Conservation (phyloP, 78 protist species). For the Pelomyxa schiedti region DNA sequence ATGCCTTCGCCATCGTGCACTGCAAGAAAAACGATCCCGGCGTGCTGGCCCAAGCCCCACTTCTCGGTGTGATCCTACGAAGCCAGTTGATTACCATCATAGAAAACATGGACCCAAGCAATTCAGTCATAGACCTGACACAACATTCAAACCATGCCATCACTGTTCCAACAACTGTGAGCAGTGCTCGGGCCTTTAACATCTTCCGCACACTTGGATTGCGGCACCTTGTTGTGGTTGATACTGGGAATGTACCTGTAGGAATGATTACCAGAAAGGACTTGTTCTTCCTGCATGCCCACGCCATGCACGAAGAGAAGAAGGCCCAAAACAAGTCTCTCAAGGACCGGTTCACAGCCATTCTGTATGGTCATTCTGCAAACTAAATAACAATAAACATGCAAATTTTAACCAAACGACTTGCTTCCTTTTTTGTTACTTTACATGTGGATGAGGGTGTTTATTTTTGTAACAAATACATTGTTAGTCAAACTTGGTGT, state of each 20-base stretch:
- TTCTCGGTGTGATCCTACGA: neutral
- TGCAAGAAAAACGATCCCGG: neutral
- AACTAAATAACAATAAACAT: neutral
- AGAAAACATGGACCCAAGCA: neutral
- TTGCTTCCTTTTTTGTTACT: no score
- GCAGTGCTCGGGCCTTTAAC: neutral
- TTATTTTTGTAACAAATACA: neutral
- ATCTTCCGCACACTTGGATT: conserved; percentile 10
- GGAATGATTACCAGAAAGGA: conserved; percentile 13
- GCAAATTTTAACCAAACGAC: neutral
- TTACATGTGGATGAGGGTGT: no score
- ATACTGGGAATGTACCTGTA: neutral
- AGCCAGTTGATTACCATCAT: neutral
- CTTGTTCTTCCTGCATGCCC: neutral
- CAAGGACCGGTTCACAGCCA: neutral
- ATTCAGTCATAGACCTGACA: conserved; percentile 7
- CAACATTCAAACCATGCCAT: neutral
- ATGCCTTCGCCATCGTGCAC: conserved; percentile 12
- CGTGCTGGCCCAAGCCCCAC: neutral
- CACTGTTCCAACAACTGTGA: neutral
- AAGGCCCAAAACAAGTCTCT: neutral
- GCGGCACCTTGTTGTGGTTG: conserved; percentile 19
- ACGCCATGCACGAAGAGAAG: neutral
- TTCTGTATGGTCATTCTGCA: neutral
- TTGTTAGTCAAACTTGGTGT: neutral